A percentile compares a stretch with the other conserved stretches of the same genome.
These are phyloP conservation scores for Priceomyces melissophilus DNA, from an alignment of 805 yeast species.

Conservation along the genomic window DNA sequence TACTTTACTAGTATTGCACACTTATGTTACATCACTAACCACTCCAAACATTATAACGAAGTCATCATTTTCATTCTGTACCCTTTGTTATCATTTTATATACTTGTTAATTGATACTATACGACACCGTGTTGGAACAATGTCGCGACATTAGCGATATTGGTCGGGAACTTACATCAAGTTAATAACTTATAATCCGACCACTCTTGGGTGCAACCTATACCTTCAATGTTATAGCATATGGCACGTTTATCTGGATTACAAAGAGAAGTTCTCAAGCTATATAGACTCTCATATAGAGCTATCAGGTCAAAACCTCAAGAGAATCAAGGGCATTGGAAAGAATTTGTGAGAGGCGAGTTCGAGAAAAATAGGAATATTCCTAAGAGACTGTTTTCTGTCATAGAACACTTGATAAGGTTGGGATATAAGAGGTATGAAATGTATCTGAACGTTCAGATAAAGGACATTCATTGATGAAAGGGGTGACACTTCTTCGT, in stretches of 20 bases:
- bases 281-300: conserved; percentile 50
- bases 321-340: conserved; percentile 43
- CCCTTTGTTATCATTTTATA: too few relatives aligned
- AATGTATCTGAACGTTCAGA: conserved; percentile 65
- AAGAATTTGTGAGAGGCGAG: conserved; percentile 51
- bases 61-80: too few relatives aligned
- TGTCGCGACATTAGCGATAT: not conserved
- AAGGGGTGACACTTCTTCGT: not conserved
- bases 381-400: conserved; percentile 75
- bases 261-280: conserved; percentile 44
- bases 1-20: too few relatives aligned
- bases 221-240: not conserved
- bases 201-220: not conserved
- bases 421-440: conserved; percentile 71
- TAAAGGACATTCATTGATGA: conserved; percentile 55
- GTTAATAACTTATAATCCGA: not conserved
- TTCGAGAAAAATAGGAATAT: conserved; percentile 56
- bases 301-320: conserved; percentile 44
- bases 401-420: conserved; percentile 81
- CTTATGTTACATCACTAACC: too few relatives aligned
- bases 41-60: too few relatives aligned
- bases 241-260: conserved; percentile 43
- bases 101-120: too few relatives aligned
- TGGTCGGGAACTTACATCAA: not conserved
- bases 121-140: too few relatives aligned